These are phyloP conservation scores for Lumnitzera littorea DNA, from an alignment of 345 rosid genomes.

Conservation along the genomic window DNA sequence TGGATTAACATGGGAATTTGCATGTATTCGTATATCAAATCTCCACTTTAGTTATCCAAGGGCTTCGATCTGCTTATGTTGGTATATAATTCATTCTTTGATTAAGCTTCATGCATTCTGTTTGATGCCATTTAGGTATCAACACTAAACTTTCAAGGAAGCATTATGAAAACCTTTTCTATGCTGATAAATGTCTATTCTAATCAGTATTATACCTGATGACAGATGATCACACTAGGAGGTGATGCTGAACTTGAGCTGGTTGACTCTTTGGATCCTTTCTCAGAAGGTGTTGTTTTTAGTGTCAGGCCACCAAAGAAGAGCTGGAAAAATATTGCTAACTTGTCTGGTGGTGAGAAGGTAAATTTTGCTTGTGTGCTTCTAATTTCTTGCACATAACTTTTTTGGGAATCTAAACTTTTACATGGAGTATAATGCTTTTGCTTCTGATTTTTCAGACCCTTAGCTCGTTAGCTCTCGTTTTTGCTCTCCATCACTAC, in stretches of 20 bases:
- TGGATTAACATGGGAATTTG: too few relatives aligned
- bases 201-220: constrained; percentile 7
- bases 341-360: constrained; percentile 98
- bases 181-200: background rate
- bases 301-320: constrained; percentile 98
- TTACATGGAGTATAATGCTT: background rate
- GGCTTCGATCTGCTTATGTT: too few relatives aligned
- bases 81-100: too few relatives aligned
- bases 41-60: too few relatives aligned
- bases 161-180: too few relatives aligned
- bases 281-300: constrained; percentile 97
- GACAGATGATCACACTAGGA: constrained; percentile 95
- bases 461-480: constrained; percentile 92
- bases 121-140: too few relatives aligned
- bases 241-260: constrained; percentile 98
- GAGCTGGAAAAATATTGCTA: constrained; percentile 97
- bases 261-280: constrained; percentile 95
- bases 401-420: background rate
- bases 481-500: constrained; percentile 98
- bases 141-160: too few relatives aligned
- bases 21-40: too few relatives aligned
- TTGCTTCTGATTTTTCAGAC: constrained; percentile 43
- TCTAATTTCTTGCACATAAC: background rate
- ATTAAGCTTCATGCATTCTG: too few relatives aligned
- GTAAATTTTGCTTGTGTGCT: constrained; percentile 15